Evolutionary conservation across 495 filamentous ascomycete genomes (phyloP), one percentile per base, ranked within the genome.

Genomic region (Hypoxylon subgilvum): DNA sequence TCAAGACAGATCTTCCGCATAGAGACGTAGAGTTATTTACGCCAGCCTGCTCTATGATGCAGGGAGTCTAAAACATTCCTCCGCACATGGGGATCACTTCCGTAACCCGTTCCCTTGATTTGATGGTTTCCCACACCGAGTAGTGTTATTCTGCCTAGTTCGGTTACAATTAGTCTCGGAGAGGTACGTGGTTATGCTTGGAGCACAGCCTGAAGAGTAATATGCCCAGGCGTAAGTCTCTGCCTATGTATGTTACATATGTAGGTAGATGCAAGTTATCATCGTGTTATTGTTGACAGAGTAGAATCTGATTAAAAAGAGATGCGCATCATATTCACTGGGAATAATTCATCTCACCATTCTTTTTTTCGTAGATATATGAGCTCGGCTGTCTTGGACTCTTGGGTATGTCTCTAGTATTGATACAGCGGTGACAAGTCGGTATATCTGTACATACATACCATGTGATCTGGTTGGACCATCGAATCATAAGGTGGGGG

Each of bases 341-440:
- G 10, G 32, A 46, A 44, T 9, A 53, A 43, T 52, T 50, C 53
- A 53, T 39, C 42, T 27, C 45, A 27, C 47, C 17, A 36, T 57
- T 49, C 36, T 52, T 47, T 31, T 52, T 46, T 25, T 48, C 38
- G 38, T 38, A 53, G 52, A 48, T 57, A 53, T 45, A 43, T 50
- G 61, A 54, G 54, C 36, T 58, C 49, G 49, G 54, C 39, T 64
- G 61, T 64, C 61, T 58, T 58, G 60, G 60, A 54, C 35, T 64
- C 61, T 58, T 58, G 60, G 60, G 61, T 40, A 44, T 64, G 61
- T 64, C 54, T 64, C 44, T 58, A 22, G 36, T 64, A 63, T 63
- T 45, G 48, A 39, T 41, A 64, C 61, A 44, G 61, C 61, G 61
- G 61, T 64, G 61, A 64, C 61, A 42, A 53, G 23, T 41, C 34